phyloP scores from a whole-genome alignment of 352 stramenopile genomes.

The Globisporangium middletonii region DNA sequence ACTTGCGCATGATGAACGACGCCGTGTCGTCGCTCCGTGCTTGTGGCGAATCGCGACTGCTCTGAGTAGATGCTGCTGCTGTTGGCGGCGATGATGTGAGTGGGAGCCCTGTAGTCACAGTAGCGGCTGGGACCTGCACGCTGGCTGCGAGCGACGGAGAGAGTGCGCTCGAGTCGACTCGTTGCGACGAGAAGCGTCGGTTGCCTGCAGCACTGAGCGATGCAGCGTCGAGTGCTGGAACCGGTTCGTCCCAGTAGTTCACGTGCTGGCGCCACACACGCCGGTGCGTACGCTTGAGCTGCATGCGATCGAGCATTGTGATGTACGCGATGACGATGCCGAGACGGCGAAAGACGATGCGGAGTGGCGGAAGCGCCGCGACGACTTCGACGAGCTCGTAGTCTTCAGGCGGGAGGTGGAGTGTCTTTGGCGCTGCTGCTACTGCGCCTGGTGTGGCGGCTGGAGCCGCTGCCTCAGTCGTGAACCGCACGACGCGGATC shows the following conservation, averaged over 20 bases:
- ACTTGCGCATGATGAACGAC: constrained; percentile 38
- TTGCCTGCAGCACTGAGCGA: background rate
- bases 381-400: constrained; percentile 58
- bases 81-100: background rate
- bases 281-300: constrained; percentile 31
- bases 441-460: background rate
- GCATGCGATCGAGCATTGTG: constrained; percentile 40
- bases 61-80: background rate
- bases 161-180: no score
- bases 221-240: background rate
- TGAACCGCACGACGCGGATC: constrained; percentile 51
- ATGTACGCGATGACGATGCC: constrained; percentile 54
- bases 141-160: background rate
- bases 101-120: no score
- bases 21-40: background rate
- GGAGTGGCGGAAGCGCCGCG: constrained; percentile 45
- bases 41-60: background rate
- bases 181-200: background rate
- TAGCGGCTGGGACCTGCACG: background rate
- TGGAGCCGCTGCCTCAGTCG: constrained; percentile 4
- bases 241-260: constrained; percentile 35
- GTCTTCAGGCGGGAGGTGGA: constrained; percentile 25
- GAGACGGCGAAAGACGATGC: constrained; percentile 52
- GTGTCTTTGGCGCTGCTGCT: background rate
- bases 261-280: constrained; percentile 42